phyloP scores from a whole-genome alignment of 2,329 filamentous ascomycete species.

The Colletotrichum plurivorum region DNA sequence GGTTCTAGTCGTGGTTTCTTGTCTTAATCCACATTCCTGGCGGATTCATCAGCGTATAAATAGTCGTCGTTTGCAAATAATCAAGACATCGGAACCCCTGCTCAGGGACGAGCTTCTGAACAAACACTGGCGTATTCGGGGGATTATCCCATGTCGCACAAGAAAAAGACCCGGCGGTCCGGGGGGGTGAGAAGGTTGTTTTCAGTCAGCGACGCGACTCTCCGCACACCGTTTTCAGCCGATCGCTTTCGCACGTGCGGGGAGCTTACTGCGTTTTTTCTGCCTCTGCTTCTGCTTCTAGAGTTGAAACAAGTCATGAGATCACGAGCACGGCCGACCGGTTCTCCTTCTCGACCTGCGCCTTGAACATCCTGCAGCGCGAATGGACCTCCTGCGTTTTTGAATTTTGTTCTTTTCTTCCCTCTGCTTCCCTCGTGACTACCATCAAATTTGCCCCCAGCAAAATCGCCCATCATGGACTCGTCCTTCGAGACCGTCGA shows the following conservation, averaged over 20 bases:
- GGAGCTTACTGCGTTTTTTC: background rate
- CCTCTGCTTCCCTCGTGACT: too few species aligned
- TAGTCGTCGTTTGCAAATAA: background rate
- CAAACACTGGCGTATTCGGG: background rate
- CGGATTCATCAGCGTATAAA: too few species aligned
- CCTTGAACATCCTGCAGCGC: conserved; percentile 1
- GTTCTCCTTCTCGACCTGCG: background rate
- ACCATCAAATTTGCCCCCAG: too few species aligned
- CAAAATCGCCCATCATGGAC: conserved; percentile 19
- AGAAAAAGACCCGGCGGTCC: too few species aligned
- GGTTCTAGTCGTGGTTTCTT: background rate
- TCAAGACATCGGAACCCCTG: background rate
- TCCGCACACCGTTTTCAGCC: conserved; percentile 31
- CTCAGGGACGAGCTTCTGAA: background rate
- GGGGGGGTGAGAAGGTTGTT: conserved; percentile 5
- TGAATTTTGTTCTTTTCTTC: background rate
- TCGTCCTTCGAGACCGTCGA: conserved; percentile 19
- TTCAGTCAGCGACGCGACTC: conserved; percentile 10
- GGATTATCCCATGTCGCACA: conserved; percentile 4
- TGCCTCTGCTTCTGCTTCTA: background rate
- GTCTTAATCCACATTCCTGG: too few species aligned
- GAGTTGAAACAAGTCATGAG: conserved; percentile 40
- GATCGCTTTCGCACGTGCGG: conserved; percentile 24
- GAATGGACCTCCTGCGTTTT: background rate
- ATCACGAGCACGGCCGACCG: conserved; percentile 12